Evolutionary conservation across 2,329 filamentous ascomycete genomes (phyloP), one percentile per base, ranked within the genome.

Genomic region (Fusarium ambrosium): DNA sequence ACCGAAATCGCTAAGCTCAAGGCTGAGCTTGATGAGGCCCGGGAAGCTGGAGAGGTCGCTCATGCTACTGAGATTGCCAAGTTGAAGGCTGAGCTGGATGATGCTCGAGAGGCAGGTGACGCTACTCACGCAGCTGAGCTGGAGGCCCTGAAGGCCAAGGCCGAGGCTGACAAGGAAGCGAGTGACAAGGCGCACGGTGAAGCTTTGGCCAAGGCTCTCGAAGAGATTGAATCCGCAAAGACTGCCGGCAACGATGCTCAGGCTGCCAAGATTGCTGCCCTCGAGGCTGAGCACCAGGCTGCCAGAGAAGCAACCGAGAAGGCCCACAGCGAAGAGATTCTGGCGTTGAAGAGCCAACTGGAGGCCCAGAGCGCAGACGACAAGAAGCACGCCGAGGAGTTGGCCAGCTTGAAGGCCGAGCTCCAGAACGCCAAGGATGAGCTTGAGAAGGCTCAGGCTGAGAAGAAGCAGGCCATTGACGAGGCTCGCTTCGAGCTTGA

Each of bases 401-500:
- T 85, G 32, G 79, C 81, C 29, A 79, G 78, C 36, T 70, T 85
- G 41, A 82, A 82, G 68, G 70, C 58, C 9, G 74, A 78, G 41
- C 72, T 78, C n/a, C 69, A 74, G 61, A 58, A 58, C 20, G 68
- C 76, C 32, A 70, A 81, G 68, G 71, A 78, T 18, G 87, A 89
- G 70, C 79, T 89, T 9, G 84, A 87, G 75, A 84, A 86, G 72
- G 80, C 86, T 8, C 84, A 87, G 59, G 80, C 81, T 0, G 80
- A 83, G 59, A 85, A 85, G 75, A 81, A 83, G 10, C 82, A 87
- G 48, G 85, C 86, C 16, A 79, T 88, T 20, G 86, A 88, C 62
- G 80, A 81, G 37, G 82, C 85, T 43, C 86, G 84, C 80, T 81
- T 83, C 18, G 85, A 87, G 22, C 83, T 87, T 43, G 82, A 87